phyloP scores from a whole-genome alignment of 768 basidiomycete species.

The Mrakia blollopis region DNA sequence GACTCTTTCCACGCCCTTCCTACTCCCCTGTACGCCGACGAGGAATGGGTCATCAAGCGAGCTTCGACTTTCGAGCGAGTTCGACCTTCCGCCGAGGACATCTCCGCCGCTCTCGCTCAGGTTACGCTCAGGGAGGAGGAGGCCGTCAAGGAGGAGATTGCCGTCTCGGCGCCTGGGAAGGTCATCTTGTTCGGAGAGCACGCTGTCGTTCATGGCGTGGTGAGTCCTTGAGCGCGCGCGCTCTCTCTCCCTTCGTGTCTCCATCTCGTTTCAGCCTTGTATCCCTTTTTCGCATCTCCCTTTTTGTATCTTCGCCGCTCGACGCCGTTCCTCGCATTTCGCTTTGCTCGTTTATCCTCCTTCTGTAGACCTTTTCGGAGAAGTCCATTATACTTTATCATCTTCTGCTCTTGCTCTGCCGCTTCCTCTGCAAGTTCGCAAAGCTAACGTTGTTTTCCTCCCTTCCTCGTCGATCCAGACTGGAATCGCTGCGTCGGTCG shows the following conservation, averaged over 20 bases:
- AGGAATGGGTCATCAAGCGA: conserved; percentile 42
- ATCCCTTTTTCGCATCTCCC: neutral
- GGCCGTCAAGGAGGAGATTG: conserved; percentile 43
- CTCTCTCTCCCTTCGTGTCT: conserved; percentile 25
- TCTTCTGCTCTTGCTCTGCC: neutral
- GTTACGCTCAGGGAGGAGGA: neutral
- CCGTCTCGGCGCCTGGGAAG: conserved; percentile 94
- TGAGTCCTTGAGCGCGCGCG: conserved; percentile 54
- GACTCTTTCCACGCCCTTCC: conserved; percentile 35
- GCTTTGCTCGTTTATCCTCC: neutral
- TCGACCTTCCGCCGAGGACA: conserved; percentile 19
- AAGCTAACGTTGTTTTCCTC: conserved; percentile 2
- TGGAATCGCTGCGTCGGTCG: conserved; percentile 89
- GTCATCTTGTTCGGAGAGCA: conserved; percentile 98
- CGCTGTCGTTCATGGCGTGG: conserved; percentile 94
- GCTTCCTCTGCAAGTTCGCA: neutral
- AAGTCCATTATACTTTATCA: neutral
- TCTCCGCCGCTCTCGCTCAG: conserved; percentile 14
- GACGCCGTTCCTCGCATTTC: neutral
- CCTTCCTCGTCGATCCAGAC: conserved; percentile 52
- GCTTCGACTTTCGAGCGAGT: conserved; percentile 40
- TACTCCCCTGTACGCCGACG: conserved; percentile 35
- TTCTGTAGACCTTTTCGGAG: neutral
- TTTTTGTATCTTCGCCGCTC: too few species aligned
- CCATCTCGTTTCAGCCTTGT: neutral